Evolutionary conservation across 2,329 filamentous ascomycete genomes (phyloP), one percentile per base, ranked within the genome.

Genomic region (Xylaria digitata): DNA sequence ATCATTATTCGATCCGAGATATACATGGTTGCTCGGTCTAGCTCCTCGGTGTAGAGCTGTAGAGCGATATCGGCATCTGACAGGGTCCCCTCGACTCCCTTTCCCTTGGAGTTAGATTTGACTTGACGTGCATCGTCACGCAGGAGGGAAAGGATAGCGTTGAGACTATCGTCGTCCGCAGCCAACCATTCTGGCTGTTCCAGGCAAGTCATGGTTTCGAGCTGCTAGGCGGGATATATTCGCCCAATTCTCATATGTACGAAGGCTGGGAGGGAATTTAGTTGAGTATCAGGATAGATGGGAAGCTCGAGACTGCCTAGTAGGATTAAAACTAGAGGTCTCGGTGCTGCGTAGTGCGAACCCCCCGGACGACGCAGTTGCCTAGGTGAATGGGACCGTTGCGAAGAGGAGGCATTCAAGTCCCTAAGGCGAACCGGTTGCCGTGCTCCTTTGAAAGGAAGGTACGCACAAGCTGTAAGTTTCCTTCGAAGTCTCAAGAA

Each of bases 1-100:
- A 70, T 66, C 70, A 75, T 75, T 53, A 65, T 58, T 26, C 63
- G 56, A 57, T 74, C 73, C 13, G 59, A 63, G n/a, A 59, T 50
- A 19, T 69, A 70, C 0, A 23, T 50, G 9, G 62, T 34, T 5
- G 69, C 65, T 15, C n/a, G 49, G 3, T 65, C 15, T 3, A 75
- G 42, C 26, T 75, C 73, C 30, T 72, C 55, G 2, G 65, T 7
- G 34, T 63, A 68, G 7, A 75, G 62, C 17, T 70, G 62, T 15
- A 72, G 30, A 19, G 73, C 71, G 9, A 75, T 3, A 0, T 75
- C 60, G 1, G 45, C 60, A 32, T 75, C 72, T 1, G 73, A 66
- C 32, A 59, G 8, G 0, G 32, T 21, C 17, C 71, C 70, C 9
- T 71, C 69, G 0, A 8, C 17, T 34, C 70, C 62, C 46, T 75